Evolutionary conservation across 23 red algal genomes (phyloP).

Genomic region (Gracilaria domingensis): DNA sequence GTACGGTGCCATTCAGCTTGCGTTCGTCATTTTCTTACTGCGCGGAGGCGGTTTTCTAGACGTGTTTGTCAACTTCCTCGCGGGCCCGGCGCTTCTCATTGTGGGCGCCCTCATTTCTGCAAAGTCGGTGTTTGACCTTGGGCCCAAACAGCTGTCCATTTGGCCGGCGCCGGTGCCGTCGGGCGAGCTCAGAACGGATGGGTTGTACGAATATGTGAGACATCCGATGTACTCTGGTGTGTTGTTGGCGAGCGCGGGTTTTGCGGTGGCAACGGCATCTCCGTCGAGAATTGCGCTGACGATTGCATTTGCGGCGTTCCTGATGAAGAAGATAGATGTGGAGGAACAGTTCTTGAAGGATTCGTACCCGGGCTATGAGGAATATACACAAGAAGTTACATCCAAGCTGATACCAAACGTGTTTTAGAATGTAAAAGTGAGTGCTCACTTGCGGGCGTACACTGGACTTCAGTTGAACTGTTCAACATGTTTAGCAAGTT

Average conservation of each 20-base stretch:
- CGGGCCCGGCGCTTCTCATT: slow-evolving; percentile 80
- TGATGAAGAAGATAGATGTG: slow-evolving; percentile 88
- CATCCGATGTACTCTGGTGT: slow-evolving; percentile 96
- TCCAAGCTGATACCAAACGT: slow-evolving; percentile 82
- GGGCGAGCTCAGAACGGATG: slow-evolving; percentile 71
- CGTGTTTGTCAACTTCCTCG: slow-evolving; percentile 73
- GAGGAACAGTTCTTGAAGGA: slow-evolving; percentile 95
- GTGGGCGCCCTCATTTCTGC: slow-evolving; percentile 73
- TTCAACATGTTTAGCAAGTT: neutral
- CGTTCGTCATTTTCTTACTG: slow-evolving; percentile 81
- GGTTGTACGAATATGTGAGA: slow-evolving; percentile 88
- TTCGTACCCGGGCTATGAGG: slow-evolving; percentile 83
- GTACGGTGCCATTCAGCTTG: slow-evolving; percentile 87
- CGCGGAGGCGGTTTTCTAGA: slow-evolving; percentile 74
- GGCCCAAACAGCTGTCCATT: slow-evolving; percentile 80
- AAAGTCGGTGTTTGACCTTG: slow-evolving; percentile 87
- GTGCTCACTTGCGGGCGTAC: neutral
- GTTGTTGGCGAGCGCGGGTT: slow-evolving; percentile 81
- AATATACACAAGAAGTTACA: slow-evolving; percentile 69
- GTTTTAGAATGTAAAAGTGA: slow-evolving; percentile 2
- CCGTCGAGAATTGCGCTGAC: slow-evolving; percentile 85
- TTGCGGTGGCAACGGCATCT: slow-evolving; percentile 67
- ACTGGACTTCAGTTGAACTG: slow-evolving; percentile 6
- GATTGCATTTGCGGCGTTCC: slow-evolving; percentile 77
- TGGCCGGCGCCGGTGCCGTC: slow-evolving; percentile 88